Evolutionary conservation across 129 eudicot genomes (phyloP).

Genomic region (Chrysanthemum makinoi): DNA sequence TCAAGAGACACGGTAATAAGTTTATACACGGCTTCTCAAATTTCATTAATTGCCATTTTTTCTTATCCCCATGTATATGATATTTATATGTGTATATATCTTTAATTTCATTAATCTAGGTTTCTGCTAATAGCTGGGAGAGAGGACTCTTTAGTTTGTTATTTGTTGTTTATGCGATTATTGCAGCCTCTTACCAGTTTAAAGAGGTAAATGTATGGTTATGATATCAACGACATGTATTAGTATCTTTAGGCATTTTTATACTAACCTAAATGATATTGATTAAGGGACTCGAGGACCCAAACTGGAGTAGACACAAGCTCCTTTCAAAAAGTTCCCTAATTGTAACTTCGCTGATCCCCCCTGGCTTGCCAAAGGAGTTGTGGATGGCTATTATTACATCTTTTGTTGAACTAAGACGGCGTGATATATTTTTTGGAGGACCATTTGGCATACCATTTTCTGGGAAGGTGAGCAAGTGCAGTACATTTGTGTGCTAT

Average conservation of each 20-base stretch:
- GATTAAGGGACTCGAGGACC: constrained; percentile 91
- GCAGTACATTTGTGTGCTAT: constrained; percentile 13
- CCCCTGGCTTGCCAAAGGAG: constrained; percentile 98
- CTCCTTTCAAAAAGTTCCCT: constrained; percentile 84
- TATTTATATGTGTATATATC: constrained; percentile 1
- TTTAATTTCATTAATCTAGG: constrained; percentile 35
- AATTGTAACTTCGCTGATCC: constrained; percentile 94
- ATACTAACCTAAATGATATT: constrained; percentile 16
- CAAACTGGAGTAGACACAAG: constrained; percentile 94
- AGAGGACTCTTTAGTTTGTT: constrained; percentile 86
- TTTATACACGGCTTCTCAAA: not conserved
- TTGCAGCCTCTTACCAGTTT: constrained; percentile 94
- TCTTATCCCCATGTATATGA: not conserved
- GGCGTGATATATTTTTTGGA: constrained; percentile 84
- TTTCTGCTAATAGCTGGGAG: constrained; percentile 99
- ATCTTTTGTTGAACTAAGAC: constrained; percentile 80
- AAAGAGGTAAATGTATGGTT: constrained; percentile 58
- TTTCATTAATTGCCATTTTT: not conserved
- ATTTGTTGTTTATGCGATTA: constrained; percentile 79
- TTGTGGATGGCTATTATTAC: constrained; percentile 89
- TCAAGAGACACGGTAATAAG: constrained; percentile 86
- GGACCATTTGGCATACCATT: constrained; percentile 96
- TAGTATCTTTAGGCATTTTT: not conserved
- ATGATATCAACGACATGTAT: not conserved
- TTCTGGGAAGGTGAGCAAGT: constrained; percentile 83